Base-by-base conservation (phyloP, 78 protist genomes). In the Pigoraptor vietnamica region DNA sequence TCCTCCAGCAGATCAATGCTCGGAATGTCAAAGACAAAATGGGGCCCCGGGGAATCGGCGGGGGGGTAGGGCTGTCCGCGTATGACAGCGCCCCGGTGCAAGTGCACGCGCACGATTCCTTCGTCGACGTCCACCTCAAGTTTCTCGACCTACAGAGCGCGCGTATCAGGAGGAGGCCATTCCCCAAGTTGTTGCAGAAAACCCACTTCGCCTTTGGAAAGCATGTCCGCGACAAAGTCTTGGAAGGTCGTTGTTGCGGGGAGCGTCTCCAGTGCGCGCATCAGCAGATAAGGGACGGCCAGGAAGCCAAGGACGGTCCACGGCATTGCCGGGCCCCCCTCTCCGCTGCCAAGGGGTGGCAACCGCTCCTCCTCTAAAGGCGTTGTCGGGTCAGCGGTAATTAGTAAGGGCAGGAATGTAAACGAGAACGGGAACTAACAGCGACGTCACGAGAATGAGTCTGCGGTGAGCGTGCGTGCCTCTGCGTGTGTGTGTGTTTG, bases 1-100 rank as follows among this genome's bases (percentile, higher is more conserved):
- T 89, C 90, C 91, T 95, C 97, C 24, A 95, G 92, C 32, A 87
- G 0, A 24, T 90, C 91, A 23, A 93, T 89, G 21, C 36, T 25
- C 37, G 93, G 93, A 32, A 94, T 67, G 32, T 86, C 37, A 79
- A 94, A 81, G 55, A 14, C 0, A 90, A 32, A n/a, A 14, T 39
- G 81, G 82, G 34, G 81, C 23, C 37, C 39, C 0, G 1, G 40
- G 23, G 40, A 1, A 55, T 86, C 56, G 83, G 67, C 67, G 29
- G 67, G 67, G 67, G 29, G 67, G 67, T 48, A 48, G 29, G 67
- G 67, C 29, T 48, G 67, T 14, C 67, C 67, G 29, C 67, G 67
- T 14, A 48, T 6, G 67, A 48, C 14, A 21, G 67, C 67, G 67
- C 67, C 67, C 67, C 29, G 67, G 14, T 48, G 67, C 67, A 48